Evolutionary conservation across 768 basidiomycete species (phyloP).

Genomic region (Collybiopsis confluens): DNA sequence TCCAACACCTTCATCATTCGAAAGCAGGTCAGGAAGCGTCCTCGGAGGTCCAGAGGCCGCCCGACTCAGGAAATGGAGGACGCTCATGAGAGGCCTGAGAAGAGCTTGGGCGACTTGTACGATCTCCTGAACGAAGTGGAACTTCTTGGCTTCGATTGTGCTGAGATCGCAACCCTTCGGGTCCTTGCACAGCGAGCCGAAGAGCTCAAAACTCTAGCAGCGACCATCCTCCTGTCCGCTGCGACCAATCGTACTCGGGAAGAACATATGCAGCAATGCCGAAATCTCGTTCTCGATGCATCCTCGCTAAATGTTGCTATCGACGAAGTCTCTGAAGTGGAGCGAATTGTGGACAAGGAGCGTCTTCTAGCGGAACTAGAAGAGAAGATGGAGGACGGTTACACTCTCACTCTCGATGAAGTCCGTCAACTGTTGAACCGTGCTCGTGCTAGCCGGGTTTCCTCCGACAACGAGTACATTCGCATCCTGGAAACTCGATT

Average conservation of each 20-base stretch:
- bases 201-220: conserved; percentile 55
- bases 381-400: conserved; percentile 65
- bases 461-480: conserved; percentile 61
- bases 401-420: conserved; percentile 64
- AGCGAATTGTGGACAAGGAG: conserved; percentile 77
- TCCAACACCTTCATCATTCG: conserved; percentile 76
- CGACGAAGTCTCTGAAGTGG: conserved; percentile 72
- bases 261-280: conserved; percentile 64
- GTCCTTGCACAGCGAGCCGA: conserved; percentile 60
- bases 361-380: conserved; percentile 74
- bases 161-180: conserved; percentile 61
- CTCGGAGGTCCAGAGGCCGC: conserved; percentile 57
- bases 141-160: conserved; percentile 77
- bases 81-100: conserved; percentile 65
- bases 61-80: conserved; percentile 49
- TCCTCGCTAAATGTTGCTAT: conserved; percentile 80
- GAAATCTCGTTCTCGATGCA: conserved; percentile 62
- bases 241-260: conserved; percentile 42
- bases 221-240: conserved; percentile 42
- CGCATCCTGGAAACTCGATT: conserved; percentile 60
- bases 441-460: conserved; percentile 63
- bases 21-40: conserved; percentile 77
- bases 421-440: conserved; percentile 69
- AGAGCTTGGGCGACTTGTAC: conserved; percentile 67
- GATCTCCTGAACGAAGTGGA: conserved; percentile 69